Percentiles rank a stretch among this genome's conserved stretches.
Conservation (phyloP, 352 stramenopile genomes). For the Pythium coloratum region DNA sequence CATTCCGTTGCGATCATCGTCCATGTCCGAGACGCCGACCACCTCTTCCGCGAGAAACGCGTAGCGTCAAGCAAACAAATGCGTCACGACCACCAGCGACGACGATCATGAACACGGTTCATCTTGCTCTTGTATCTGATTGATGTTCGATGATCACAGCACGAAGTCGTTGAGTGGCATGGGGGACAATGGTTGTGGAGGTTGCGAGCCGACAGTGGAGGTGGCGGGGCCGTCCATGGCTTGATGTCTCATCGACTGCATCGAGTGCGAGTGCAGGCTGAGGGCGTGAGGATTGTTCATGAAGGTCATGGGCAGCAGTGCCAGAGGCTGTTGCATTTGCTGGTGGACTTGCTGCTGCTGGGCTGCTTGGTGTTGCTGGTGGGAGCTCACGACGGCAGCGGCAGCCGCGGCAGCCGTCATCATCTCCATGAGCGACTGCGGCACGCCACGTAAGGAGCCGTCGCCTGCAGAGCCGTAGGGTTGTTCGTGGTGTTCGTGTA, state of each 20-base stretch:
- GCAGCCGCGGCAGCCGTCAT: slow-evolving; percentile 21
- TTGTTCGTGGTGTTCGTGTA: background rate
- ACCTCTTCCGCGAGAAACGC: too few species aligned
- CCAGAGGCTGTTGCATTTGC: background rate
- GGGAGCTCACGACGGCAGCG: slow-evolving; percentile 7
- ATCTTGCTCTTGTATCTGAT: too few species aligned
- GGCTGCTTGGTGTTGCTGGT: background rate
- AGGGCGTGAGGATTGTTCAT: background rate
- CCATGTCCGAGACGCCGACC: too few species aligned
- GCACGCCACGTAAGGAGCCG: slow-evolving; percentile 10
- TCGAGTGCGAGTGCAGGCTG: slow-evolving; percentile 16
- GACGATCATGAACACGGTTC: too few species aligned
- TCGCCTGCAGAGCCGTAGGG: background rate
- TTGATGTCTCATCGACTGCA: slow-evolving; percentile 26
- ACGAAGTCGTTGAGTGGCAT: slow-evolving; percentile 26
- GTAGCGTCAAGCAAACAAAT: too few species aligned
- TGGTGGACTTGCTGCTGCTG: background rate
- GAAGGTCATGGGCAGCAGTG: slow-evolving; percentile 17
- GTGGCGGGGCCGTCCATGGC: slow-evolving; percentile 2
- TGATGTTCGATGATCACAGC: slow-evolving; percentile 4
- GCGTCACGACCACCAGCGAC: too few species aligned
- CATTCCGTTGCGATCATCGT: too few species aligned
- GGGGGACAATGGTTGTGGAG: slow-evolving; percentile 6
- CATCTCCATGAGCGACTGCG: slow-evolving; percentile 28
- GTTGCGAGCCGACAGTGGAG: too few species aligned